Conservation (phyloP, 176 grass and related monocot species). For the Alopecurus myosuroides region DNA sequence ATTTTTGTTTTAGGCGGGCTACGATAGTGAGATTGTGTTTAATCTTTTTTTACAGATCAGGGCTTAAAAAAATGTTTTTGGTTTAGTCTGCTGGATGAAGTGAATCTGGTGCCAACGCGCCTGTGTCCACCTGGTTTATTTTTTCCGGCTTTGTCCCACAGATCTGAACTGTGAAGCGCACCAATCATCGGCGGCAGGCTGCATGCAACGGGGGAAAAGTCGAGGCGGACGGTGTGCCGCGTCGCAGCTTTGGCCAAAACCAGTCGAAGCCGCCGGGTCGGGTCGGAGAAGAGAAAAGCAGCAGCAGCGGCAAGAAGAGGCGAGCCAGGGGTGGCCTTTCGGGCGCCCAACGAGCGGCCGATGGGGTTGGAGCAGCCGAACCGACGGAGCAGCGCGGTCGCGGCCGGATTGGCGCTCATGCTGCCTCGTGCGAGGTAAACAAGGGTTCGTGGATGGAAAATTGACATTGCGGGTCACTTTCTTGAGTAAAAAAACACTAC, state of each 20-base stretch:
- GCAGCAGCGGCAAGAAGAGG: background rate
- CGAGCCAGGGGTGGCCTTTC: conserved; percentile 27
- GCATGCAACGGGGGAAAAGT: background rate
- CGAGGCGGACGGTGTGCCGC: background rate
- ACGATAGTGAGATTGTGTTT: too few species aligned
- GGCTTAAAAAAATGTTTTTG: background rate
- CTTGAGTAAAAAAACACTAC: too few species aligned
- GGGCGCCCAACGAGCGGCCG: conserved; percentile 10
- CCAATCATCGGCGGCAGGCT: background rate
- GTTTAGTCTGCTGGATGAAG: background rate
- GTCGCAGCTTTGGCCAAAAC: background rate
- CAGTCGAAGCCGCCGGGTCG: background rate
- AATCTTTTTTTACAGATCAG: background rate
- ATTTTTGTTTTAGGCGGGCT: too few species aligned
- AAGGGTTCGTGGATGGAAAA: too few species aligned
- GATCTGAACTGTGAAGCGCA: background rate
- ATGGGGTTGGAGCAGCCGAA: conserved; percentile 1
- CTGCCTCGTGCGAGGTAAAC: background rate
- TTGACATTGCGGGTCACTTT: too few species aligned
- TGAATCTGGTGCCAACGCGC: background rate
- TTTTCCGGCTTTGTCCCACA: background rate
- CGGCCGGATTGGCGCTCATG: background rate
- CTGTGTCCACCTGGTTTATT: too few species aligned
- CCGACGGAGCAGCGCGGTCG: background rate
- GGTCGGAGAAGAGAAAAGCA: background rate